phyloP scores from a whole-genome alignment of 164 flowering plant genomes.

The Warburgia ugandensis region DNA sequence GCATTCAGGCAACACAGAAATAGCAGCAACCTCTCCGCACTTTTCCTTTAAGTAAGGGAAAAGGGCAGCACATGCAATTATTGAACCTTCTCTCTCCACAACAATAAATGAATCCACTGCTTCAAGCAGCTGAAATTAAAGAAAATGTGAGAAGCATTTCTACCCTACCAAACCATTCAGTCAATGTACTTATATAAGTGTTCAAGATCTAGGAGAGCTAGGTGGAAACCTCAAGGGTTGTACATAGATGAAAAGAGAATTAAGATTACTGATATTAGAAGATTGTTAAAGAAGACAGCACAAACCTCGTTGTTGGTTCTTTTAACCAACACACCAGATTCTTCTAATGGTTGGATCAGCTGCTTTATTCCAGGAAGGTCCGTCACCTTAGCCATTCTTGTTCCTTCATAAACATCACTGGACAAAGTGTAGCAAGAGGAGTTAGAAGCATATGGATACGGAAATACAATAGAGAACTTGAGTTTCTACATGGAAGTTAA shows the following conservation, averaged over 20 bases:
- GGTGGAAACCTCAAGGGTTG: no score
- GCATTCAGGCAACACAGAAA: slow-evolving; percentile 92
- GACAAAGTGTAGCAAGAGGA: slow-evolving; percentile 4
- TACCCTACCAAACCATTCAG: no score
- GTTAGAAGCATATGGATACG: slow-evolving; percentile 1
- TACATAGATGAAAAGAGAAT: no score
- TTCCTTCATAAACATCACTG: slow-evolving; percentile 96
- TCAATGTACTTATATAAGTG: no score
- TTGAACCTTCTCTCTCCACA: slow-evolving; percentile 92
- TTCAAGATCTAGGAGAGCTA: no score
- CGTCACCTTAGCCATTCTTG: slow-evolving; percentile 55
- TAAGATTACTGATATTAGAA: no score
- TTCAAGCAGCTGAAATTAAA: slow-evolving; percentile 41
- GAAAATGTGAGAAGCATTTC: not conserved
- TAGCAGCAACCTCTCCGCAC: slow-evolving; percentile 91
- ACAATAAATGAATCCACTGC: slow-evolving; percentile 67
- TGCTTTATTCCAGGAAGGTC: slow-evolving; percentile 72
- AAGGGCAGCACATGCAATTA: slow-evolving; percentile 94
- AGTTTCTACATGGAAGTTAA: no score
- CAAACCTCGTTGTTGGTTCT: slow-evolving; percentile 78
- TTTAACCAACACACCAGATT: slow-evolving; percentile 65
- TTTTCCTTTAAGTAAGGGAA: slow-evolving; percentile 74
- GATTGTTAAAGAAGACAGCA: no score
- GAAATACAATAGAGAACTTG: no score
- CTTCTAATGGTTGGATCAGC: slow-evolving; percentile 71